These are phyloP conservation scores for Bretziella fagacearum DNA, from an alignment of 2,329 filamentous ascomycete genomes.

Conservation along the genomic window DNA sequence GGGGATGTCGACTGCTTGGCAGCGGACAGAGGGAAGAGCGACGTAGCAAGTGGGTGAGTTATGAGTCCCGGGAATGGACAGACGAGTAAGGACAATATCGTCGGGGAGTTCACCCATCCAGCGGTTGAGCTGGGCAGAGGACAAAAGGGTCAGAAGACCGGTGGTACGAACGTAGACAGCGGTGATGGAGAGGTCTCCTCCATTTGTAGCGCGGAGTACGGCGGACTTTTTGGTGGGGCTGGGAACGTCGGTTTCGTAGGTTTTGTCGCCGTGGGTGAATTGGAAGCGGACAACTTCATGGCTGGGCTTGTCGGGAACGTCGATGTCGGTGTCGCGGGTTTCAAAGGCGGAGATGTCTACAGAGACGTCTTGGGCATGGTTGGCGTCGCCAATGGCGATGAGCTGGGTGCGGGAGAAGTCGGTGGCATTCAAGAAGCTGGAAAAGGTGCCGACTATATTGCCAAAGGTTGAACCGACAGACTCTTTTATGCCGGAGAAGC, in stretches of 20 bases:
- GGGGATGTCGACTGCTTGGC: slow-evolving; percentile 62
- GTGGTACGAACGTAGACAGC: slow-evolving; percentile 42
- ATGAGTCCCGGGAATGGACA: slow-evolving; percentile 90
- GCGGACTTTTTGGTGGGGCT: slow-evolving; percentile 42
- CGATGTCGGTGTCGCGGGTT: slow-evolving; percentile 39
- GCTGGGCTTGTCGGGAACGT: slow-evolving; percentile 40
- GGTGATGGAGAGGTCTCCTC: slow-evolving; percentile 41
- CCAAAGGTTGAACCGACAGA: slow-evolving; percentile 27
- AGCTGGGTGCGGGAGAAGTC: slow-evolving; percentile 20
- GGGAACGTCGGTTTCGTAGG: slow-evolving; percentile 58
- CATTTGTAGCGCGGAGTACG: slow-evolving; percentile 39
- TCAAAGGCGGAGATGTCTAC: slow-evolving; percentile 53
- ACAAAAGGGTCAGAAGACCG: slow-evolving; percentile 44
- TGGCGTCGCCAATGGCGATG: slow-evolving; percentile 38
- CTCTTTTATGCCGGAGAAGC: slow-evolving; percentile 41
- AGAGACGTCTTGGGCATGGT: slow-evolving; percentile 43
- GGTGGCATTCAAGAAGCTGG: slow-evolving; percentile 29
- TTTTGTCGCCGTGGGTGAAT: slow-evolving; percentile 38
- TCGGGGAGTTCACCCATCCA: slow-evolving; percentile 74
- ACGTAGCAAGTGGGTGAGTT: slow-evolving; percentile 76
- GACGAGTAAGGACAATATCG: slow-evolving; percentile 53
- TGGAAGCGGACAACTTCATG: slow-evolving; percentile 58
- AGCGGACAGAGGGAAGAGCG: slow-evolving; percentile 81
- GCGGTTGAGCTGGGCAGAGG: slow-evolving; percentile 46
- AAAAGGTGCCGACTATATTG: slow-evolving; percentile 29